Percentiles rank a stretch among this genome's conserved stretches.
These are phyloP conservation scores for Blastomyces parvus DNA, from an alignment of 2,329 filamentous ascomycete genomes.

Conservation along the genomic window DNA sequence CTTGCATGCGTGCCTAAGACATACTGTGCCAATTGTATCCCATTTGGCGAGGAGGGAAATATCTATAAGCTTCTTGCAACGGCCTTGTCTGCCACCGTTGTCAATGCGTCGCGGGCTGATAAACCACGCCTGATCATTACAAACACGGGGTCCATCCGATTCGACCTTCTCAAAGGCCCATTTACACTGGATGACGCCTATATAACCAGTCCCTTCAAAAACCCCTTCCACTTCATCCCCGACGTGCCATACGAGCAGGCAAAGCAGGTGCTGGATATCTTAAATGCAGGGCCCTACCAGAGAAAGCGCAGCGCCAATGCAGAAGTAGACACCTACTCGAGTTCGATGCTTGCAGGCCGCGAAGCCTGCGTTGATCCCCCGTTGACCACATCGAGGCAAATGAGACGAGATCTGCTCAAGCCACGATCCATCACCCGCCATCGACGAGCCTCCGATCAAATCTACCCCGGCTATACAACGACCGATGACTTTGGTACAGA, in stretches of 20 bases:
- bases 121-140: slow-evolving; percentile 48
- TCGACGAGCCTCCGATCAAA: slow-evolving; percentile 17
- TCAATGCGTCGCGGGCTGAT: slow-evolving; percentile 42
- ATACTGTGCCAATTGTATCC: slow-evolving; percentile 47
- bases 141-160: slow-evolving; percentile 53
- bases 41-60: slow-evolving; percentile 44
- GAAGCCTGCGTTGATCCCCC: slow-evolving; percentile 18
- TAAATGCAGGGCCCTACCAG: slow-evolving; percentile 23
- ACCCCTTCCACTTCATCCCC: slow-evolving; percentile 24
- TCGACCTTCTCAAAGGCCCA: slow-evolving; percentile 53
- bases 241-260: slow-evolving; percentile 25
- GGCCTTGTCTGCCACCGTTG: slow-evolving; percentile 44
- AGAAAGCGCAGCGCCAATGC: slow-evolving; percentile 17
- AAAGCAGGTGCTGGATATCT: slow-evolving; percentile 20
- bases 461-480: slow-evolving; percentile 23
- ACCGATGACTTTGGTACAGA: slow-evolving; percentile 28
- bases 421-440: slow-evolving; percentile 18
- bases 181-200: slow-evolving; percentile 43
- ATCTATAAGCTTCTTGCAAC: slow-evolving; percentile 47
- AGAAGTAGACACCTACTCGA: slow-evolving; percentile 9
- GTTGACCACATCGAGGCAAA: slow-evolving; percentile 12
- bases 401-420: slow-evolving; percentile 8
- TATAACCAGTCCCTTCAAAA: slow-evolving; percentile 22
- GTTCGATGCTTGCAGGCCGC: slow-evolving; percentile 10
- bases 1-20: slow-evolving; percentile 53